These are phyloP conservation scores for Cornus controversa DNA, from an alignment of 148 eudicot species.

Conservation along the genomic window DNA sequence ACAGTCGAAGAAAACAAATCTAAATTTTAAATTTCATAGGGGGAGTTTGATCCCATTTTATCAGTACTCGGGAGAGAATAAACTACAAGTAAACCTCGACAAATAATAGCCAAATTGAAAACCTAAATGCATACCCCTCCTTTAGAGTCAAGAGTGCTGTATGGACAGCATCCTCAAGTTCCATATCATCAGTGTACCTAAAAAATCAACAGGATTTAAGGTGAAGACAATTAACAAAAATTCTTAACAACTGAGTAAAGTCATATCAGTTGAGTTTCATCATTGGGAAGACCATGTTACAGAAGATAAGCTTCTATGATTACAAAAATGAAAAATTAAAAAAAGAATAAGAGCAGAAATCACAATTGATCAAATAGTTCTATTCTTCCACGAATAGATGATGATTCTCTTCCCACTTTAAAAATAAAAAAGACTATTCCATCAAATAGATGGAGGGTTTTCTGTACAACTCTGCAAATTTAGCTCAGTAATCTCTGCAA, in stretches of 20 bases:
- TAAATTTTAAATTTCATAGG: too few species aligned
- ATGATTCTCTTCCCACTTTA: background rate
- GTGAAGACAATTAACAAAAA: background rate
- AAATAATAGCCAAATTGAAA: background rate
- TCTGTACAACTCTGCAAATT: background rate
- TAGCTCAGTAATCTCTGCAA: background rate
- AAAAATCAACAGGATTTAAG: background rate
- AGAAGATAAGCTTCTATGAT: background rate
- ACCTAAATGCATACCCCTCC: constrained; percentile 71
- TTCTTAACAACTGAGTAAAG: too few species aligned
- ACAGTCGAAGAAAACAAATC: too few species aligned
- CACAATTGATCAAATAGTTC: background rate
- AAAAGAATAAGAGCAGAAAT: too few species aligned
- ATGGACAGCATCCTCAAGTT: constrained; percentile 99
- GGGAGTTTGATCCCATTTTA: background rate
- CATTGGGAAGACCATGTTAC: background rate
- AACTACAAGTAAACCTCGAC: background rate
- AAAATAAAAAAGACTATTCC: background rate
- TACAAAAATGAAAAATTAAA: background rate
- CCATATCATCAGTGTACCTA: constrained; percentile 98
- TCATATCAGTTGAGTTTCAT: background rate
- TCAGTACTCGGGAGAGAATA: background rate
- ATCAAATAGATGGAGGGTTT: background rate
- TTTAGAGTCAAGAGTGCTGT: constrained; percentile 93
- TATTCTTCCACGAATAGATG: background rate